Evolutionary conservation across 805 yeast species (phyloP).

Genomic region (Blastobotrys terrestris): DNA sequence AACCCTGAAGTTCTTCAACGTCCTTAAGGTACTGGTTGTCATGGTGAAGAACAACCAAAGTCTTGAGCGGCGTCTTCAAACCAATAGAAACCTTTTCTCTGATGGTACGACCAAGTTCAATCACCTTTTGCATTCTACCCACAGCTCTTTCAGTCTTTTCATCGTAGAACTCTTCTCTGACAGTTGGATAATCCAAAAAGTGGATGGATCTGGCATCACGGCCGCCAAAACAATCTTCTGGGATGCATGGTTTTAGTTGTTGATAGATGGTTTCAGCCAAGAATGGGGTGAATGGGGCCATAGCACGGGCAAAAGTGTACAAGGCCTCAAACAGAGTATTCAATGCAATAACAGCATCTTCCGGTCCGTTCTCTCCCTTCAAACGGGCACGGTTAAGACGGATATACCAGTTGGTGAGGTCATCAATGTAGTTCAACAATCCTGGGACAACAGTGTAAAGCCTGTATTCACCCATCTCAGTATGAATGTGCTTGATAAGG

Average conservation of each 20-base stretch:
- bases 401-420: conserved; percentile 97
- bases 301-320: conserved; percentile 82
- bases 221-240: conserved; percentile 38
- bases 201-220: conserved; percentile 81
- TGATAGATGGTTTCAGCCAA: conserved; percentile 85
- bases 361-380: conserved; percentile 86
- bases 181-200: conserved; percentile 85
- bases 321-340: conserved; percentile 89
- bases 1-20: conserved; percentile 66
- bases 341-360: conserved; percentile 79
- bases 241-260: conserved; percentile 50
- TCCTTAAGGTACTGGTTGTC: conserved; percentile 71
- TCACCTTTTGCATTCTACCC: conserved; percentile 92
- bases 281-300: conserved; percentile 99
- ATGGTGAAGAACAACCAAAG: conserved; percentile 77
- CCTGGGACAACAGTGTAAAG: conserved; percentile 95
- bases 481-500: conserved; percentile 75
- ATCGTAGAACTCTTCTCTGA: conserved; percentile 74
- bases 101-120: conserved; percentile 91
- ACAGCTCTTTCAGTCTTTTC: conserved; percentile 73
- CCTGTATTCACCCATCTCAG: conserved; percentile 85
- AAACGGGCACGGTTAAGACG: conserved; percentile 97
- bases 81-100: conserved; percentile 95
- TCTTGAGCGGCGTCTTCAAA: conserved; percentile 88
- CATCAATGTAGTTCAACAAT: conserved; percentile 80